Percentiles rank a stretch among this genome's conserved stretches.
phyloP scores from a whole-genome alignment of 2,329 filamentous ascomycete genomes.

The Botrytis fabae region DNA sequence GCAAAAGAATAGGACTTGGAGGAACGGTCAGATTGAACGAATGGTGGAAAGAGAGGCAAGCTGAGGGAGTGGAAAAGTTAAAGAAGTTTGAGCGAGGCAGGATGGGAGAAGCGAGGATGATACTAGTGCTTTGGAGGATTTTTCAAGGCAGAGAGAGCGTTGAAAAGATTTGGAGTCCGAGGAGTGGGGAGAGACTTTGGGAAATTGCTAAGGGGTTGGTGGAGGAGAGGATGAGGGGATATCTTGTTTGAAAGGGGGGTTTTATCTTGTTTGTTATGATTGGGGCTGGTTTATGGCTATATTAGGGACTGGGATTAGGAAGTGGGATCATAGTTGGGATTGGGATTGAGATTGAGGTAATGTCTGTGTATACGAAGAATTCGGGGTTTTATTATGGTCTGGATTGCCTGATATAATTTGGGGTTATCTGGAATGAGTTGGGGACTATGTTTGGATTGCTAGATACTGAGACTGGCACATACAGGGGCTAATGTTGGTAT shows the following conservation, averaged over 20 bases:
- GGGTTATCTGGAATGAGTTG: background rate
- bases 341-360: background rate
- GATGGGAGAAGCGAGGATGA: background rate
- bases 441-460: background rate
- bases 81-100: background rate
- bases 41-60: slow-evolving; percentile 11
- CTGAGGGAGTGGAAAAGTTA: background rate
- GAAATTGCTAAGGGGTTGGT: background rate
- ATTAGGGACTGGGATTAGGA: background rate
- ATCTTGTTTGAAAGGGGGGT: background rate
- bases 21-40: background rate
- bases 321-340: background rate
- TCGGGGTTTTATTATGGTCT: background rate
- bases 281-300: background rate
- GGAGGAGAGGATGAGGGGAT: slow-evolving; percentile 4
- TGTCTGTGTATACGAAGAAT: background rate
- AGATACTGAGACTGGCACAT: background rate
- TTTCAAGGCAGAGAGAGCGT: background rate
- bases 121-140: slow-evolving; percentile 10
- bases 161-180: background rate
- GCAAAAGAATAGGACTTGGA: background rate
- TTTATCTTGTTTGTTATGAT: background rate
- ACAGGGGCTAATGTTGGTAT: background rate
- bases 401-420: too few species aligned
- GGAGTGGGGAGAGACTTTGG: background rate